Base-by-base conservation (phyloP, 352 stramenopile genomes). In the Pythium coloratum region DNA sequence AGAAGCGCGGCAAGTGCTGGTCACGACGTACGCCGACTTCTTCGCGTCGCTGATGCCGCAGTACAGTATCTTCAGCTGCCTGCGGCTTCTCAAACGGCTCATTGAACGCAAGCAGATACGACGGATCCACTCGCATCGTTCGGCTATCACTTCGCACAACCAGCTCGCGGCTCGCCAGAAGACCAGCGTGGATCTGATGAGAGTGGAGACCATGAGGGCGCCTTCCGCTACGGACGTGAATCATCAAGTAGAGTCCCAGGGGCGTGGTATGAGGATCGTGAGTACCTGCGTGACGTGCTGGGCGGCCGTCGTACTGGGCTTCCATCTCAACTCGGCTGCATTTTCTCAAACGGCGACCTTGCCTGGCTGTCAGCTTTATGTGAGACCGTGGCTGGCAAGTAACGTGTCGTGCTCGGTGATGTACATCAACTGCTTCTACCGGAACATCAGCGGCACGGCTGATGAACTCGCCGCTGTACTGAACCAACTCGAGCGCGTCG, bases 341-440 rank as follows among this genome's bases (percentile, higher is more conserved):
- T 18, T 9, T 10, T n/a, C 10, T n/a, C 16, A 14, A 5, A 24
- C 1, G 6, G n/a, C 3, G 16, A 12, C 18, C 12, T 12, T 59
- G 14, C 26, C 20, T 10, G 44, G 53, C 33, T 69, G 63, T 34
- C 34, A 26, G 6, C 55, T 64, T 2, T 34, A 50, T 33, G 4
- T 64, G 49, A n/a, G 32, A 13, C 58, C 65, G 14, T 71, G 65
- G 65, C 58, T 67, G 9, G 54, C 40, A 4, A 47, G 36, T 7
- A 63, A 67, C 24, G 32, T 51, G 3, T 57, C 65, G 14, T 71
- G 65, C 30, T 59, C 65, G 4, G 59, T 71, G 4, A 64, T 70
- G 62, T 34, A 70, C 16, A n/a, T 73, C 32, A 73, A 70, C 42
- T 73, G 67, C 26, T 55, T 57, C 38, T 50, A 54, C 3, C 67